Percentiles rank a stretch among this genome's conserved stretches.
Evolutionary conservation across 306 rosid genomes (phyloP).

Genomic region (Casuarina glauca): DNA sequence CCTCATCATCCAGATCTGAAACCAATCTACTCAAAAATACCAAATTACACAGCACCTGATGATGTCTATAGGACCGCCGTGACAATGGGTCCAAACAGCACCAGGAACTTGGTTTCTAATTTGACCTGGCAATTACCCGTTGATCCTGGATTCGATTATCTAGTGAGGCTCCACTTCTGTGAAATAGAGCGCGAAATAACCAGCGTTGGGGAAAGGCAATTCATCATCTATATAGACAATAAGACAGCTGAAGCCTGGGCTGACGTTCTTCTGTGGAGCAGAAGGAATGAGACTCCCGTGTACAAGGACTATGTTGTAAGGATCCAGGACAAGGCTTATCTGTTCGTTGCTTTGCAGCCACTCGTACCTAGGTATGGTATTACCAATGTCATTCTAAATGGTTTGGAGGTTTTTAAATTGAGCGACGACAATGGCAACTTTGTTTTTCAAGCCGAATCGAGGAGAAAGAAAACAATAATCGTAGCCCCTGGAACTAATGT

Average conservation of each 20-base stretch:
- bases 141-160: constrained; percentile 47
- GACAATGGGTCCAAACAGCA: not conserved
- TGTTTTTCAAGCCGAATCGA: not conserved
- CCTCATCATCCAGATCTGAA: not conserved
- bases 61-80: constrained; percentile 22
- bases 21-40: not conserved
- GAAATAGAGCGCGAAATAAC: not conserved
- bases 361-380: not conserved
- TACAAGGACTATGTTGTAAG: not conserved
- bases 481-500: not conserved
- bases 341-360: not conserved
- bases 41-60: constrained; percentile 30
- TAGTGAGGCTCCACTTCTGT: constrained; percentile 42
- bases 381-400: constrained; percentile 23
- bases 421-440: constrained; percentile 4
- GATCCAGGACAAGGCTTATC: not conserved
- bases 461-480: too few species aligned
- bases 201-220: not conserved
- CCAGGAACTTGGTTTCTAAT: constrained; percentile 23
- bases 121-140: constrained; percentile 35
- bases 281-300: not conserved
- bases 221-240: not conserved
- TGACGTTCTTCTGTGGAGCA: not conserved
- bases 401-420: constrained; percentile 31
- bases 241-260: not conserved